These are phyloP conservation scores for Scheffersomyces lignicola DNA, from an alignment of 1,139 yeast species.

Conservation along the genomic window DNA sequence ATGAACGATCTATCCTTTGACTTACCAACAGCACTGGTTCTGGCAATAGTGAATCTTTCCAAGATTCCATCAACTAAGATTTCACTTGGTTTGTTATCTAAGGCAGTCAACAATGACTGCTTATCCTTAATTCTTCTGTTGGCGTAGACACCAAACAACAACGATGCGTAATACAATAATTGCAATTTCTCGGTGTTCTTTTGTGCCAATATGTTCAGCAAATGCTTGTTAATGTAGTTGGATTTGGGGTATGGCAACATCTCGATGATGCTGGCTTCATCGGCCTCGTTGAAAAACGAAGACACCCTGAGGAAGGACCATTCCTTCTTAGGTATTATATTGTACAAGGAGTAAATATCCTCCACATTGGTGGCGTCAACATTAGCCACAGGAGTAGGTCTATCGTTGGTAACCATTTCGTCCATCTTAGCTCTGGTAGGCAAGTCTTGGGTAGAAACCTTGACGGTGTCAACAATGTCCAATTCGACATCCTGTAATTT, in stretches of 20 bases:
- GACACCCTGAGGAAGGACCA: conserved; percentile 64
- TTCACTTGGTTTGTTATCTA: conserved; percentile 68
- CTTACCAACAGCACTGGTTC: conserved; percentile 68
- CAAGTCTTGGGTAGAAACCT: conserved; percentile 64
- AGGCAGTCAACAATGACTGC: conserved; percentile 56
- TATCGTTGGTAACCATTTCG: conserved; percentile 54
- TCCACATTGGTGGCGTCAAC: conserved; percentile 76
- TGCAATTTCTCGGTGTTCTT: conserved; percentile 61
- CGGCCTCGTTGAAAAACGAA: conserved; percentile 50
- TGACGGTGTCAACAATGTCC: conserved; percentile 82
- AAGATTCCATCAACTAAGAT: conserved; percentile 70
- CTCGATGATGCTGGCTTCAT: conserved; percentile 49
- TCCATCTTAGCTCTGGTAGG: conserved; percentile 68
- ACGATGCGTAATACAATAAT: conserved; percentile 73
- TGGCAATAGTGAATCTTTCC: conserved; percentile 64
- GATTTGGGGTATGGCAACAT: conserved; percentile 64
- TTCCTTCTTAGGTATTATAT: conserved; percentile 69
- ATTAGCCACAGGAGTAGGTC: conserved; percentile 83
- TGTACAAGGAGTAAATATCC: conserved; percentile 74
- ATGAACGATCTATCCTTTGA: conserved; percentile 70
- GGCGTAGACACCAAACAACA: conserved; percentile 76
- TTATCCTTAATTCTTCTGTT: conserved; percentile 67
- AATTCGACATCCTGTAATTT: conserved; percentile 70
- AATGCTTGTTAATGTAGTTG: conserved; percentile 50
- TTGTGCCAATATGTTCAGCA: conserved; percentile 41